Conservation (phyloP, 1,284 basidiomycete genomes). For the Malassezia caprae region DNA sequence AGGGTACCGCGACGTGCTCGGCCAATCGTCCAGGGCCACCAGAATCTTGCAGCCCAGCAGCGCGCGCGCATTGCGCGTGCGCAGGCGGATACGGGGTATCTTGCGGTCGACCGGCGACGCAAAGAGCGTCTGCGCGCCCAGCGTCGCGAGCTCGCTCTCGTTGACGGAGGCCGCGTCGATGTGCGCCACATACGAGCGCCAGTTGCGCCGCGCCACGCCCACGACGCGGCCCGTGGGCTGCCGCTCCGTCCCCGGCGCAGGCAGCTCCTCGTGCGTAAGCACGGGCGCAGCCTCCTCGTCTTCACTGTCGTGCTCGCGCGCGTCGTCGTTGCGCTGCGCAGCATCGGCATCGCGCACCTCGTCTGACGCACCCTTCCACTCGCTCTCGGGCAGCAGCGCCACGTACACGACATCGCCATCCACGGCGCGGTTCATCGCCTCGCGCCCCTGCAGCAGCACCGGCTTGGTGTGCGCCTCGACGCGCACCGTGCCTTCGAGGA, state of each 20-base stretch:
- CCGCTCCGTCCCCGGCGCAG: constrained; percentile 53
- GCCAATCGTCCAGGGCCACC: constrained; percentile 89
- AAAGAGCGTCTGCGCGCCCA: constrained; percentile 83
- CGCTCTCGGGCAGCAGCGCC: constrained; percentile 71
- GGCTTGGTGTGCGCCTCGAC: constrained; percentile 66
- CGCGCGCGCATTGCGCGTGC: constrained; percentile 81
- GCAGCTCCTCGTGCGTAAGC: constrained; percentile 49
- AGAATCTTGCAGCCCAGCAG: constrained; percentile 90
- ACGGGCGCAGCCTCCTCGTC: constrained; percentile 49
- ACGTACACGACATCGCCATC: constrained; percentile 89
- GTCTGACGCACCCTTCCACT: constrained; percentile 87
- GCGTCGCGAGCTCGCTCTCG: constrained; percentile 60
- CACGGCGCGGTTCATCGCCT: constrained; percentile 90
- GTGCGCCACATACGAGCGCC: constrained; percentile 86
- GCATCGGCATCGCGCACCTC: constrained; percentile 78
- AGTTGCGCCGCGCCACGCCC: constrained; percentile 86
- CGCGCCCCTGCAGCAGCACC: constrained; percentile 72
- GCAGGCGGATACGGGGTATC: constrained; percentile 83
- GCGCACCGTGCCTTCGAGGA: constrained; percentile 74
- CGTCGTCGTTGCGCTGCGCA: constrained; percentile 75
- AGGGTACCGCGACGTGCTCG: constrained; percentile 74
- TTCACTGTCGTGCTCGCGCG: constrained; percentile 51
- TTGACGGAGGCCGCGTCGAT: constrained; percentile 80
- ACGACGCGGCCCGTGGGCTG: constrained; percentile 88
- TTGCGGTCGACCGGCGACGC: constrained; percentile 85